Conservation (phyloP, 495 filamentous ascomycete species). For the Parathielavia appendiculata region DNA sequence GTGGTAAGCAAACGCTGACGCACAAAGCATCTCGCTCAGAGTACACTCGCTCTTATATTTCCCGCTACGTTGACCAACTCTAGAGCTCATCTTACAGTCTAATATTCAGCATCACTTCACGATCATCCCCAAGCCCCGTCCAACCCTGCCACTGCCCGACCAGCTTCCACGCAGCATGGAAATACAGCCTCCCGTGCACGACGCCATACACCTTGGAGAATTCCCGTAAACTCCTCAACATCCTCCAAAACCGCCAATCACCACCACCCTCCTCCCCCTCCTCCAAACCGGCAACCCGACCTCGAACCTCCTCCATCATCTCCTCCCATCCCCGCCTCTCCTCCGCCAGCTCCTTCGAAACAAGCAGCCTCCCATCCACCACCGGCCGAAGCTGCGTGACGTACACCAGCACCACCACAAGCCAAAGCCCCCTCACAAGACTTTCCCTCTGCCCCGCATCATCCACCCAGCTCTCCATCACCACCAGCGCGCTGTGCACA, state of each 20-base stretch:
- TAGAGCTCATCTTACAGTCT: conserved; percentile 20
- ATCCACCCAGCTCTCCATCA: conserved; percentile 20
- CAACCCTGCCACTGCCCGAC: conserved; percentile 25
- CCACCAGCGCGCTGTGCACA: conserved; percentile 23
- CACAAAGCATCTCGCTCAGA: too few relatives aligned
- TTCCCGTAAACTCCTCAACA: conserved; percentile 28
- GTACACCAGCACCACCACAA: conserved; percentile 28
- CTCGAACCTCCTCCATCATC: conserved; percentile 13
- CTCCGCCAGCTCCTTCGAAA: conserved; percentile 1
- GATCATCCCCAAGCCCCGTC: conserved; percentile 24
- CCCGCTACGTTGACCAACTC: background rate
- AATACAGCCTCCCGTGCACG: conserved; percentile 16
- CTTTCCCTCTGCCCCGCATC: conserved; percentile 14
- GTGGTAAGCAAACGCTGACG: too few relatives aligned
- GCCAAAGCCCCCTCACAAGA: conserved; percentile 28
- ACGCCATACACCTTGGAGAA: conserved; percentile 16
- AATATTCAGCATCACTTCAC: conserved; percentile 29
- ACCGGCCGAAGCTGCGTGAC: conserved; percentile 32
- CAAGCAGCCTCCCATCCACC: conserved; percentile 22
- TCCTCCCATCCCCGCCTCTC: conserved; percentile 18
- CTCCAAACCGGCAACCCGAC: too few relatives aligned
- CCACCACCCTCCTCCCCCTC: conserved; percentile 3
- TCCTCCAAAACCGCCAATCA: conserved; percentile 22
- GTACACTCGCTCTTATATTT: too few relatives aligned
- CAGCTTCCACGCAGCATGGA: conserved; percentile 30